Conservation (phyloP, 2,329 filamentous ascomycete species). For the Fusarium neocosmosporiellum region DNA sequence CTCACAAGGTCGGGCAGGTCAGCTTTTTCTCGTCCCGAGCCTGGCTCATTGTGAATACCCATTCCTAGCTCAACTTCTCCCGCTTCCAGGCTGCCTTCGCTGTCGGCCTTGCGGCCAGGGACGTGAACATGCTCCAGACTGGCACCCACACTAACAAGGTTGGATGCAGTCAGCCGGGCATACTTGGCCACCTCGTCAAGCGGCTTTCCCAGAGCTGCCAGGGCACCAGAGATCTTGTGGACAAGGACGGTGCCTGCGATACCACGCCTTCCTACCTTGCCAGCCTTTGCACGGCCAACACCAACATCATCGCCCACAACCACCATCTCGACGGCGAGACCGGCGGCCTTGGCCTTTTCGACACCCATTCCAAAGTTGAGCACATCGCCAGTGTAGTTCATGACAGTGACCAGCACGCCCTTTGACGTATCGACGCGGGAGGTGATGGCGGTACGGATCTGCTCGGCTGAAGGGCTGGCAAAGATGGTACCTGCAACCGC, state of each 20-base stretch:
- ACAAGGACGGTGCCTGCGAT: slow-evolving; percentile 93
- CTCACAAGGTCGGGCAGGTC: slow-evolving; percentile 65
- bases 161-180: slow-evolving; percentile 77
- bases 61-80: slow-evolving; percentile 76
- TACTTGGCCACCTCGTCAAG: slow-evolving; percentile 79
- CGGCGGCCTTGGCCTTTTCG: slow-evolving; percentile 87
- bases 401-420: slow-evolving; percentile 89
- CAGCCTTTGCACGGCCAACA: slow-evolving; percentile 81
- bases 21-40: slow-evolving; percentile 64
- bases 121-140: slow-evolving; percentile 94
- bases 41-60: slow-evolving; percentile 81
- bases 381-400: slow-evolving; percentile 94
- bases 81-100: slow-evolving; percentile 65
- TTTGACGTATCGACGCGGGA: slow-evolving; percentile 75
- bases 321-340: slow-evolving; percentile 85
- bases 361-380: slow-evolving; percentile 95
- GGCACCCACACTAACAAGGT: slow-evolving; percentile 86
- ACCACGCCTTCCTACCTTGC: slow-evolving; percentile 92
- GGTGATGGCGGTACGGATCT: slow-evolving; percentile 81
- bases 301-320: slow-evolving; percentile 93
- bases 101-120: slow-evolving; percentile 75
- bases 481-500: slow-evolving; percentile 91
- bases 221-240: slow-evolving; percentile 88
- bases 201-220: slow-evolving; percentile 76
- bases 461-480: slow-evolving; percentile 82